These are phyloP conservation scores for Petrea volubilis DNA, from an alignment of 257 asterid species.

Conservation along the genomic window DNA sequence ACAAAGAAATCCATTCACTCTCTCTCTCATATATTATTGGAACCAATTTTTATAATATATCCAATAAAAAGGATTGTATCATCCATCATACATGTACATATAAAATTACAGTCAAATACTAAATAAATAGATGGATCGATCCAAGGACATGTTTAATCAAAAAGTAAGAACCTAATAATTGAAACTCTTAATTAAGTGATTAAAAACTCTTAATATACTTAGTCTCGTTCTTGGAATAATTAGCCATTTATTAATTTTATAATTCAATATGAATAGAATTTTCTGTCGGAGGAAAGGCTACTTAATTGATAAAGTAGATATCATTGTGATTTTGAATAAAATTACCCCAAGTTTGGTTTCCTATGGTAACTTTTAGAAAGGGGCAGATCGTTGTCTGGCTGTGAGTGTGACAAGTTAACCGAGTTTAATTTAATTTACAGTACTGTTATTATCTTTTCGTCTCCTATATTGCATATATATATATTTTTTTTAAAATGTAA, in stretches of 20 bases:
- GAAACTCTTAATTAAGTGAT: neutral
- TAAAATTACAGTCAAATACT: conserved; percentile 16
- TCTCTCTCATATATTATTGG: neutral
- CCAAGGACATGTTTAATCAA: neutral
- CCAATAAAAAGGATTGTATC: neutral
- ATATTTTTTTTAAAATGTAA: neutral
- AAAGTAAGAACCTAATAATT: neutral
- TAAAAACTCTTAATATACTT: neutral
- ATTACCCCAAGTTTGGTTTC: neutral
- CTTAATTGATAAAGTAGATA: neutral
- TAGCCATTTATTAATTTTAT: neutral
- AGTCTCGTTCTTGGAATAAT: neutral
- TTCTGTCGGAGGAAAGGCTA: conserved; percentile 2
- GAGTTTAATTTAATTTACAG: neutral
- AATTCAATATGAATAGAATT: neutral
- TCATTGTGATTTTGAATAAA: neutral
- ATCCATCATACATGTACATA: neutral
- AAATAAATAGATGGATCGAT: neutral
- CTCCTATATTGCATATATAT: neutral
- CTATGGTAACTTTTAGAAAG: conserved; percentile 6
- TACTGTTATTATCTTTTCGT: neutral
- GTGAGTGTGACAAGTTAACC: neutral
- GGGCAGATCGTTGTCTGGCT: neutral
- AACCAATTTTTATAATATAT: neutral
- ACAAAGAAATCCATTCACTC: neutral